phyloP scores from a whole-genome alignment of 345 rosid species.

The Garcia nutans region DNA sequence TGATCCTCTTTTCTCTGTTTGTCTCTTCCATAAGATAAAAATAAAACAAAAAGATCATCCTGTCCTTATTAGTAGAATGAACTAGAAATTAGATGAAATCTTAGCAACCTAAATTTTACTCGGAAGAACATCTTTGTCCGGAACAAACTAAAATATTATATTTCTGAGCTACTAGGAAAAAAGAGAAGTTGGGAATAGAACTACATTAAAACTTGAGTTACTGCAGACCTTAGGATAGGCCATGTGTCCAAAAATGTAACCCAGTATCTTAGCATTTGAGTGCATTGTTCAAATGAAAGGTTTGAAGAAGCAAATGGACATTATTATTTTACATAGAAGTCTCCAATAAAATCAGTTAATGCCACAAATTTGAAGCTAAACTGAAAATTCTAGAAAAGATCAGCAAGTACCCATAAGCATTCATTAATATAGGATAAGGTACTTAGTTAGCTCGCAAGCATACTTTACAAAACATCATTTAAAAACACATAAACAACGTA shows the following conservation, averaged over 20 bases:
- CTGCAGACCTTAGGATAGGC: background rate
- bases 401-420: background rate
- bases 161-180: background rate
- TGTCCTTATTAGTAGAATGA: background rate
- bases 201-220: background rate
- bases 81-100: background rate
- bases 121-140: background rate
- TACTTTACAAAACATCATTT: background rate
- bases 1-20: background rate
- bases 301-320: background rate
- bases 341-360: background rate
- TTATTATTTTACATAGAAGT: background rate
- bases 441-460: background rate
- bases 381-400: background rate
- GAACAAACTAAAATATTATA: background rate
- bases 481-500: background rate
- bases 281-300: background rate
- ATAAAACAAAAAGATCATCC: background rate
- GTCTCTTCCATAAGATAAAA: background rate
- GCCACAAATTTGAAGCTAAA: background rate
- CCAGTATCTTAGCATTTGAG: background rate
- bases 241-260: background rate
- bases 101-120: background rate
- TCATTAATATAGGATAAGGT: background rate
- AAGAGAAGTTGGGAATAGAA: background rate